phyloP scores from a whole-genome alignment of 140 eudicot genomes.

The Ambrosia hybrid region DNA sequence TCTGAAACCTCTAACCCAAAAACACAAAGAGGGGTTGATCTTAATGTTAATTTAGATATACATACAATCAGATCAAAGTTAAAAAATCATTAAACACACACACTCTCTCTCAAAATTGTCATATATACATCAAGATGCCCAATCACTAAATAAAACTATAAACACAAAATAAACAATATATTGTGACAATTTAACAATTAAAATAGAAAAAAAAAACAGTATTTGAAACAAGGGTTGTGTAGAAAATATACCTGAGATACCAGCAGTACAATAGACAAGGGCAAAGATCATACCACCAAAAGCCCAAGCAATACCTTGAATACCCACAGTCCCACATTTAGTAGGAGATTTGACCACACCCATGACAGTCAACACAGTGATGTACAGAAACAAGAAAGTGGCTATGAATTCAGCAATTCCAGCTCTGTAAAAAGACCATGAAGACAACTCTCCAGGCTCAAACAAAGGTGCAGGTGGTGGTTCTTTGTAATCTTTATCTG shows the following conservation, averaged over 20 bases:
- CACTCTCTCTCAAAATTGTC: not conserved
- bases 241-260: conserved; percentile 73
- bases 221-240: not conserved
- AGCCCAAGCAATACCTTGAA: conserved; percentile 99
- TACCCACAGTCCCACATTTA: conserved; percentile 90
- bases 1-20: not conserved
- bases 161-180: too few species aligned
- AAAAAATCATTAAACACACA: conserved; percentile 7
- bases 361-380: conserved; percentile 85
- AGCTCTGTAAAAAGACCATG: conserved; percentile 95
- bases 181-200: not conserved
- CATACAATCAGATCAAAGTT: not conserved
- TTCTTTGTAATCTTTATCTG: conserved; percentile 87
- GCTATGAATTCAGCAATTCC: conserved; percentile 95
- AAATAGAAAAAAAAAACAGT: not conserved
- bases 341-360: conserved; percentile 56
- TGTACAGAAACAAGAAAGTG: conserved; percentile 87
- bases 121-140: too few species aligned
- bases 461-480: conserved; percentile 90
- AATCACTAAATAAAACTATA: too few species aligned
- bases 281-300: conserved; percentile 99
- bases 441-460: conserved; percentile 82
- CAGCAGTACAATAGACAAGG: conserved; percentile 96
- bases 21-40: conserved; percentile 13
- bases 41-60: not conserved